Evolutionary conservation across 2,329 filamentous ascomycete genomes (phyloP).

Genomic region (Fusarium irregulare): DNA sequence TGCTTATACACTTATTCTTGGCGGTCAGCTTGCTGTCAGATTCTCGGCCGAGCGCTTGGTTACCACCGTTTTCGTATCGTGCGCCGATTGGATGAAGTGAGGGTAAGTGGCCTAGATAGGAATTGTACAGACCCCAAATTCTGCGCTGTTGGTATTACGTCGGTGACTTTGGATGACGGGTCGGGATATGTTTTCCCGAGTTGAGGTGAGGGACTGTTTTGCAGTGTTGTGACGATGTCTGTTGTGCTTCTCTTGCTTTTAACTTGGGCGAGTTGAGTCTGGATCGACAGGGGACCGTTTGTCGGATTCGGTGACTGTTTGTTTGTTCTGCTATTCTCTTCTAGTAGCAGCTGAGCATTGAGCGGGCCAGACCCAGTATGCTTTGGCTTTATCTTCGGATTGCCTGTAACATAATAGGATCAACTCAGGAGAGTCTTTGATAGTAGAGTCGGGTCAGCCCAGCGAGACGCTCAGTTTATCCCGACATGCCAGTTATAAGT

Average conservation of each 20-base stretch:
- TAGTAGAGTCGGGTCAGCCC: background rate
- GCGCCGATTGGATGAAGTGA: background rate
- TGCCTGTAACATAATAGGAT: background rate
- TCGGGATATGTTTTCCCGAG: background rate
- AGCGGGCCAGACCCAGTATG: no score
- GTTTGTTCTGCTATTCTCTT: background rate
- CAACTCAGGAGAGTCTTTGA: background rate
- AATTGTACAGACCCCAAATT: background rate
- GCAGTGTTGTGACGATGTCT: background rate
- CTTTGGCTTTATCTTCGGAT: background rate
- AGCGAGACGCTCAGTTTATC: background rate
- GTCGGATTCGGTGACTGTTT: background rate
- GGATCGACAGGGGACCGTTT: background rate
- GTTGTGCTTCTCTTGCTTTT: background rate
- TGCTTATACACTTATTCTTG: slow-evolving; percentile 1
- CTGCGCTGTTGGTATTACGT: background rate
- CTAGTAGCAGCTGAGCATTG: no score
- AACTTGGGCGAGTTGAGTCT: background rate
- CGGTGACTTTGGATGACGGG: background rate
- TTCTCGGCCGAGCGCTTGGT: background rate
- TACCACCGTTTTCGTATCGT: background rate
- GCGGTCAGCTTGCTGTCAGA: slow-evolving; percentile 17
- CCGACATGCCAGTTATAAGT: background rate
- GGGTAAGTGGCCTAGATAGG: background rate
- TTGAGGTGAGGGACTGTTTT: background rate